Evolutionary conservation across 2,329 filamentous ascomycete genomes (phyloP), one percentile per base, ranked within the genome.

Genomic region (Diaporthe destruens): DNA sequence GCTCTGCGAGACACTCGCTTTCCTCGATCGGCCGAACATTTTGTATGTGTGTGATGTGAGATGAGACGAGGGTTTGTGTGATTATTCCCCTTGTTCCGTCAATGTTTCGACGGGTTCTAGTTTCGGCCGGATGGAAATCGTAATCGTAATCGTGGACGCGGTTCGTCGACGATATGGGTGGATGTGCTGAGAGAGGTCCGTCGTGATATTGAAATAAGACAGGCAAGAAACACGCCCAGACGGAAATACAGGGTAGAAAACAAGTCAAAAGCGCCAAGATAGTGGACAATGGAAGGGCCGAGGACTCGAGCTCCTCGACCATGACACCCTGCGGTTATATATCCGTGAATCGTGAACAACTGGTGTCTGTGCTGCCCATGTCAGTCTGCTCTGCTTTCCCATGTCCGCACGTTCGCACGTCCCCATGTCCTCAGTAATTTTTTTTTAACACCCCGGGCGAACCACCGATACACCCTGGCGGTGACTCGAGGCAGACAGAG

Each of bases 1-100:
- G 53, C 42, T 56, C 54, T 72, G 71, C 25, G 72, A 74, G 53
- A 74, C 71, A 51, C 73, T 74, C 67, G 71, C 71, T 20, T 74
- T 74, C 18, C 73, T 74, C 69, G 66, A 68, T 63, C 73, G 73
- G 71, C 73, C 71, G 51, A 74, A 74, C 73, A 74, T 74, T 34
- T 71, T 72, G 53, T 54, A 20, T 73, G 23, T 49, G 47, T 49
- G 51, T 25, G 39, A 61, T 65, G 20, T 63, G 42, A 51, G 20
- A 11, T 32, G 36, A 61, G n/a, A 47, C 20, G 59, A 36, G 18
- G n/a, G 9, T 23, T 23, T 34, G 18, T 51, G 53, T 56, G 20
- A 53, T 66, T n/a, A n/a, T 11, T 42, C 16, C 6, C 61, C 63
- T 57, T 29, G 54, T 61, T 29, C 55, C 53, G 36, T 54, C 49